Evolutionary conservation across 2,329 filamentous ascomycete species (phyloP).

Genomic region (Tolypocladium tundrense): DNA sequence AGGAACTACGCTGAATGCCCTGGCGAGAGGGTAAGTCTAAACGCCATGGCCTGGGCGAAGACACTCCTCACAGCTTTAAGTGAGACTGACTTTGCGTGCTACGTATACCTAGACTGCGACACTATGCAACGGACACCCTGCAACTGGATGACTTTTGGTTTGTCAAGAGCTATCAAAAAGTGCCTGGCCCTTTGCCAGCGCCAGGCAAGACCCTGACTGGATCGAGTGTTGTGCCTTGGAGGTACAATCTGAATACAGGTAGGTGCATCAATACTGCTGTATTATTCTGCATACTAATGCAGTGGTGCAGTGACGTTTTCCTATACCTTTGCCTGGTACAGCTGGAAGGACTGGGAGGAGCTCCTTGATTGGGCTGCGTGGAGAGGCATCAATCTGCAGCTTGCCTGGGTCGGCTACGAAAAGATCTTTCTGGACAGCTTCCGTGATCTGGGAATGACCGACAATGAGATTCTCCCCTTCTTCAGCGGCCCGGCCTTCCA

Average conservation of each 20-base stretch:
- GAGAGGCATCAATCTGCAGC: slow-evolving; percentile 38
- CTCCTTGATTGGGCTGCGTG: slow-evolving; percentile 43
- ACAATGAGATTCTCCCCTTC: slow-evolving; percentile 33
- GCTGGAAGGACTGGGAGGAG: slow-evolving; percentile 42
- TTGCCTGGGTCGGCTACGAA: slow-evolving; percentile 42
- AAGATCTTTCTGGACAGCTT: slow-evolving; percentile 39
- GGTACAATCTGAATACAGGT: slow-evolving; percentile 41
- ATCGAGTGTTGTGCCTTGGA: slow-evolving; percentile 9
- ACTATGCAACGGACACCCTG: slow-evolving; percentile 10
- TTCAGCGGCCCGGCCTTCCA: slow-evolving; percentile 41
- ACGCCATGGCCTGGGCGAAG: too few species aligned
- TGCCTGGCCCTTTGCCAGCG: slow-evolving; percentile 1
- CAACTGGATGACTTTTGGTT: slow-evolving; percentile 10
- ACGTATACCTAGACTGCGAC: slow-evolving; percentile 5
- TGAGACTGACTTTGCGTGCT: neutral
- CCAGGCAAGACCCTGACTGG: slow-evolving; percentile 4
- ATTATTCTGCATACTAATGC: neutral
- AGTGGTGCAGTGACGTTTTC: slow-evolving; percentile 34
- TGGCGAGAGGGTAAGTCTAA: slow-evolving; percentile 10
- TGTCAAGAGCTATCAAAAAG: slow-evolving; percentile 1
- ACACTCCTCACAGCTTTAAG: neutral
- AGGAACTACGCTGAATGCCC: slow-evolving; percentile 9
- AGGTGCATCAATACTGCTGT: neutral
- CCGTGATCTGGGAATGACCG: slow-evolving; percentile 30
- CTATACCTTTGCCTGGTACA: slow-evolving; percentile 39